Evolutionary conservation across 345 rosid species (phyloP), one percentile per base, ranked within the genome.

Genomic region (Litchi chinensis): DNA sequence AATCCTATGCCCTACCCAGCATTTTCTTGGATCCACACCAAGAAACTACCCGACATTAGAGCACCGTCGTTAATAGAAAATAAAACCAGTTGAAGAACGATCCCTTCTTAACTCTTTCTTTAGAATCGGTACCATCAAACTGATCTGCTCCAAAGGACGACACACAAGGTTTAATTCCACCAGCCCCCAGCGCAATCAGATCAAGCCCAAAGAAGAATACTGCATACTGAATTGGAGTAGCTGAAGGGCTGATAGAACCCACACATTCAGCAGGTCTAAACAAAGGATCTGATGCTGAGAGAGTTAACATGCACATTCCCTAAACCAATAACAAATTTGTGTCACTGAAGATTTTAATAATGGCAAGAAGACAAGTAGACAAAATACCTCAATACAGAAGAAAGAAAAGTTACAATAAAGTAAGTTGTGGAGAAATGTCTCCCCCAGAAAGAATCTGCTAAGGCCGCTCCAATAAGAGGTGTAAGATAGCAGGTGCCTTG

Each of bases 361-460:
- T 13, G 22, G 46, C 9, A 65, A 52, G n/a, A 71, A 21, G 62
- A 70, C 22, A 67, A 13, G 18, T 13, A 70, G 22, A n/a, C 11
- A 54, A 72, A 41, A 68, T 39, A 56, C 11, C 52, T 19, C 6
- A 22, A 9, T 44, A 13, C 6, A 28, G 44, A 43, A 62, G 32
- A 22, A 50, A 62, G 16, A 65, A 39, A 15, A 26, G 76, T 74
- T 88, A 93, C 98, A 71, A 91, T 82, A 81, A 94, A 90, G 80
- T 95, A 94, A 69, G 91, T 86, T 6, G 90, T 87, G 48, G 98
- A 96, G 90, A 96, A 94, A 91, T 94, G 94, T 91, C 98, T 82
- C 79, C 99, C 99, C 97, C 96, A 92, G 71, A 89, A 95, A 37
- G 98, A 93, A 90, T 95, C 99, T 28, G 98, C 99, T 67, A 95